These are phyloP conservation scores for Chalciporus chontae DNA, from an alignment of 768 basidiomycete species.

Conservation along the genomic window DNA sequence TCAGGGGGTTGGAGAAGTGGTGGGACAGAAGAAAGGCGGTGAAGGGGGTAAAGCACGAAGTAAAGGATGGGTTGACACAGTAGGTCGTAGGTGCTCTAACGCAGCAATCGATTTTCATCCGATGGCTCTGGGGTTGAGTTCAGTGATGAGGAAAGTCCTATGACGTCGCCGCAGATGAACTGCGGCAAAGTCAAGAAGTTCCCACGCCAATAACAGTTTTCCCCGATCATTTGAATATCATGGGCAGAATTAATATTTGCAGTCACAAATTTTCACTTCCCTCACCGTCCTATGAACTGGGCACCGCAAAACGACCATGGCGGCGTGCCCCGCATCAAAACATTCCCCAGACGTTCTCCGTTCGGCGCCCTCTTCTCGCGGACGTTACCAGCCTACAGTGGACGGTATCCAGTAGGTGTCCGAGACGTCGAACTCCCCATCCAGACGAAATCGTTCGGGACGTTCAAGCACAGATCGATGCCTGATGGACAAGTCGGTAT, in stretches of 20 bases:
- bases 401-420: constrained; percentile 30
- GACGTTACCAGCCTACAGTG: constrained; percentile 30
- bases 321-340: too few relatives aligned
- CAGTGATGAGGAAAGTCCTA: too few relatives aligned
- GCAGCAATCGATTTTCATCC: too few relatives aligned
- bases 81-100: neutral
- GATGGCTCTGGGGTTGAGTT: too few relatives aligned
- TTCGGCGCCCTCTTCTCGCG: constrained; percentile 23
- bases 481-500: constrained; percentile 23
- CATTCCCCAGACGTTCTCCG: neutral
- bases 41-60: neutral
- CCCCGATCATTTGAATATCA: too few relatives aligned
- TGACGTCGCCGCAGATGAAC: too few relatives aligned
- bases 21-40: constrained; percentile 1
- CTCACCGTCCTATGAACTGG: neutral
- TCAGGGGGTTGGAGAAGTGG: constrained; percentile 29
- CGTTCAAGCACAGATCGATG: constrained; percentile 25
- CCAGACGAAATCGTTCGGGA: constrained; percentile 21
- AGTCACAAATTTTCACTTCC: too few relatives aligned
- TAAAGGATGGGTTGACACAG: constrained; percentile 3
- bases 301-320: too few relatives aligned
- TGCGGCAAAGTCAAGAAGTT: too few relatives aligned
- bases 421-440: constrained; percentile 32
- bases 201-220: too few relatives aligned
- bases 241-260: too few relatives aligned